Evolutionary conservation across 2,329 filamentous ascomycete species (phyloP).

Genomic region (Claviceps monticola): DNA sequence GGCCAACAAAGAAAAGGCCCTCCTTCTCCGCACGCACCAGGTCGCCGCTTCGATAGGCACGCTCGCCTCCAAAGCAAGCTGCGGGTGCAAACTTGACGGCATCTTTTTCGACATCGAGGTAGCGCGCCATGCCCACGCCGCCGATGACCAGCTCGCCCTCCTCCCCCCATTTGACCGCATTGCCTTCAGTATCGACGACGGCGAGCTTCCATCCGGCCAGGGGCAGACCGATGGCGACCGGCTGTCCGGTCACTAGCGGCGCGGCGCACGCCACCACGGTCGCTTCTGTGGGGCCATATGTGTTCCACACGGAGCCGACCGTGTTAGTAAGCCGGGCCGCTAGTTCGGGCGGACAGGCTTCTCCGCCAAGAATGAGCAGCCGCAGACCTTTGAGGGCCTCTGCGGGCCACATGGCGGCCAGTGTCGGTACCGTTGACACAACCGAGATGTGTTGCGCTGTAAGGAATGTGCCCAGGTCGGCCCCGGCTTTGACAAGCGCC

Average conservation of each 20-base stretch:
- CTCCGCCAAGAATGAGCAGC: slow-evolving; percentile 12
- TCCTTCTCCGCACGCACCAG: slow-evolving; percentile 11
- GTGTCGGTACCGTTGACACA: slow-evolving; percentile 12
- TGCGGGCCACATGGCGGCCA: slow-evolving; percentile 11
- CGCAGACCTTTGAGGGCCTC: slow-evolving; percentile 10
- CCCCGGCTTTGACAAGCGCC: slow-evolving; percentile 10
- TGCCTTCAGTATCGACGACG: slow-evolving; percentile 24
- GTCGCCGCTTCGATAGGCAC: slow-evolving; percentile 14
- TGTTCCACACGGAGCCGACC: slow-evolving; percentile 11
- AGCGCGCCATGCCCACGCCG: slow-evolving; percentile 12
- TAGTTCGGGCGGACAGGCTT: slow-evolving; percentile 11
- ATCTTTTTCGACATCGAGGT: slow-evolving; percentile 11
- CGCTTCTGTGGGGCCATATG: slow-evolving; percentile 14
- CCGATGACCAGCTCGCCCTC: slow-evolving; percentile 13
- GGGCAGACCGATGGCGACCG: slow-evolving; percentile 11
- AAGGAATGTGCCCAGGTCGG: slow-evolving; percentile 10
- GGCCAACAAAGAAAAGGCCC: slow-evolving; percentile 12
- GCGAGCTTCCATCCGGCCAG: slow-evolving; percentile 12
- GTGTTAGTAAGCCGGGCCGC: slow-evolving; percentile 8
- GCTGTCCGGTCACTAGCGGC: slow-evolving; percentile 8
- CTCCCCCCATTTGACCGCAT: slow-evolving; percentile 24
- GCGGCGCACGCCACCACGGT: slow-evolving; percentile 12
- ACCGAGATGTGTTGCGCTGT: slow-evolving; percentile 10
- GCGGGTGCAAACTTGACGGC: slow-evolving; percentile 10
- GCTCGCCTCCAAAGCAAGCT: slow-evolving; percentile 9